Percentiles rank a stretch among this genome's conserved stretches.
Conservation (phyloP, 345 rosid species). For the Corymbia maculata region DNA sequence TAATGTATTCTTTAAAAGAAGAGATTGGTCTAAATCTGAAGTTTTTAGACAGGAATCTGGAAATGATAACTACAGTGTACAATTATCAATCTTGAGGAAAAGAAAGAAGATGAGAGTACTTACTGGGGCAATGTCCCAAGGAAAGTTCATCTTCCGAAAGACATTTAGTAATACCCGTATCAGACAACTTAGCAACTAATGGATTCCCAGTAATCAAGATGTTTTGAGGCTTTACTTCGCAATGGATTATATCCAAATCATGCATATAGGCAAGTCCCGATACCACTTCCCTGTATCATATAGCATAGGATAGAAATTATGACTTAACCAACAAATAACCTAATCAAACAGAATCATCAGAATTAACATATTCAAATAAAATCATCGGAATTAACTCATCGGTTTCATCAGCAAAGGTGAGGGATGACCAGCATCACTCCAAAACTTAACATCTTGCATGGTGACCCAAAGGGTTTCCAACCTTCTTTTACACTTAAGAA, state of each 20-base stretch:
- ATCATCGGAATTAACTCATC: constrained; percentile 46
- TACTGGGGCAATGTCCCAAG: constrained; percentile 68
- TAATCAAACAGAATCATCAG: constrained; percentile 1
- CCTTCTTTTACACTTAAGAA: constrained; percentile 23
- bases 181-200: constrained; percentile 76
- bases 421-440: constrained; percentile 69
- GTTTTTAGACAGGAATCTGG: not conserved
- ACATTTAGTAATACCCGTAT: constrained; percentile 94
- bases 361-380: not conserved
- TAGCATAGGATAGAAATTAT: not conserved
- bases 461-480: constrained; percentile 24
- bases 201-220: constrained; percentile 62
- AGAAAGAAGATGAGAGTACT: not conserved
- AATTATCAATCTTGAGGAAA: not conserved
- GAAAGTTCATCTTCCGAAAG: constrained; percentile 63
- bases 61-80: not conserved
- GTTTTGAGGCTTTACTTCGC: constrained; percentile 91
- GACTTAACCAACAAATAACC: not conserved
- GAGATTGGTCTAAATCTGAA: not conserved
- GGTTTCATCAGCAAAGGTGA: constrained; percentile 49
- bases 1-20: not conserved
- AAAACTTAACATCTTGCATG: constrained; percentile 32
- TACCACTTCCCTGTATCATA: constrained; percentile 63
- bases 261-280: constrained; percentile 80
- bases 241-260: constrained; percentile 75